Evolutionary conservation across 257 asterid species (phyloP).

Genomic region (Penstemon davidsonii): DNA sequence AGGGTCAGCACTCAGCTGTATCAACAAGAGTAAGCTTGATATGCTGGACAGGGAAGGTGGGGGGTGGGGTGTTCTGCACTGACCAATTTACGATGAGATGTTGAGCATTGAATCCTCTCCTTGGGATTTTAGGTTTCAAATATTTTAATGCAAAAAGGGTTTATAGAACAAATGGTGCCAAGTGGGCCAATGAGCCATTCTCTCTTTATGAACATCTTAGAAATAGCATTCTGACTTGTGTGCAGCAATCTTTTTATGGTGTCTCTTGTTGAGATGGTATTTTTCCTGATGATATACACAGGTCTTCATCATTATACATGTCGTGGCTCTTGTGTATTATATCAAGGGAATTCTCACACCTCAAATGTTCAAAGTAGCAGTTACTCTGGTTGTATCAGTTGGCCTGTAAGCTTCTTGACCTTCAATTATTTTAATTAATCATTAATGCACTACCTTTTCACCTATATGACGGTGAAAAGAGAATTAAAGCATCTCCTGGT

Average conservation of each 20-base stretch:
- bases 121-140: background rate
- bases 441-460: conserved; percentile 5
- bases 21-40: background rate
- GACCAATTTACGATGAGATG: background rate
- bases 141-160: background rate
- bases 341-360: conserved; percentile 90
- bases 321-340: conserved; percentile 89
- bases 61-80: background rate
- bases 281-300: conserved; percentile 37
- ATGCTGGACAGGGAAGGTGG: background rate
- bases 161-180: background rate
- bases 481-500: conserved; percentile 11
- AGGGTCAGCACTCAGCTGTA: background rate
- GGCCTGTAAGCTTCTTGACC: conserved; percentile 70
- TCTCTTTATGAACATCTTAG: background rate
- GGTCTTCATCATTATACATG: conserved; percentile 91
- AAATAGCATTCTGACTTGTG: conserved; percentile 3
- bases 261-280: background rate
- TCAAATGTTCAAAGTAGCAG: conserved; percentile 95
- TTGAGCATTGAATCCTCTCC: no score
- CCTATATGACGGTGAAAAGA: conserved; percentile 2
- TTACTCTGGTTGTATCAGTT: conserved; percentile 77
- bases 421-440: conserved; percentile 23
- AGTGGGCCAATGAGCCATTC: background rate
- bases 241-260: background rate